Conservation (phyloP, 1,284 basidiomycete species). For the Fomitopsis pinicola region DNA sequence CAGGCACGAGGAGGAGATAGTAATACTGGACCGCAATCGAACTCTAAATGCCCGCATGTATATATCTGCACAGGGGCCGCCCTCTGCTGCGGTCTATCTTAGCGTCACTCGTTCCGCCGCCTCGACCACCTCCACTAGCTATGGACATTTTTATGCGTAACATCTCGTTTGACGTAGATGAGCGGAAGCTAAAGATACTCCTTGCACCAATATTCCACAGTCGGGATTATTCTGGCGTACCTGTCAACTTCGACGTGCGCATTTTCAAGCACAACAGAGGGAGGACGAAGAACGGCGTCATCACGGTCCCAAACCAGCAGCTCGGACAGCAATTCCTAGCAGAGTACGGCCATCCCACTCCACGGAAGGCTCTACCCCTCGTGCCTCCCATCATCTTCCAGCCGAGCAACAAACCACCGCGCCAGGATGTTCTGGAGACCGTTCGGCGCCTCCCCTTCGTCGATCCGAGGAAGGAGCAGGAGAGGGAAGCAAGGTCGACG, state of each 20-base stretch:
- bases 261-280: slow-evolving; percentile 16
- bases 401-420: slow-evolving; percentile 28
- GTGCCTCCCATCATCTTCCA: slow-evolving; percentile 35
- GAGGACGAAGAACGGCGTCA: slow-evolving; percentile 37
- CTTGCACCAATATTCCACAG: slow-evolving; percentile 45
- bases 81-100: neutral
- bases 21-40: neutral
- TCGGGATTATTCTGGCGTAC: slow-evolving; percentile 30
- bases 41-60: neutral
- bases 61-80: slow-evolving; percentile 3
- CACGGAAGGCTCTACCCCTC: slow-evolving; percentile 21
- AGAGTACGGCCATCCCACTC: slow-evolving; percentile 34
- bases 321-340: slow-evolving; percentile 41
- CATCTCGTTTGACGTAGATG: slow-evolving; percentile 31
- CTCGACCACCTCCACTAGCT: neutral
- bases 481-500: slow-evolving; percentile 19
- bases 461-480: slow-evolving; percentile 35
- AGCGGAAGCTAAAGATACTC: slow-evolving; percentile 30
- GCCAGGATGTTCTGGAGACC: slow-evolving; percentile 35
- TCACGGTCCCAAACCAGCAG: slow-evolving; percentile 43
- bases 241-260: slow-evolving; percentile 47
- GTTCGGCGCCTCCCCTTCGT: slow-evolving; percentile 41
- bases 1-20: neutral
- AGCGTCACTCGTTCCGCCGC: neutral
- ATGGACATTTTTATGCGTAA: slow-evolving; percentile 35